These are phyloP conservation scores for Schizophyllum amplum DNA, from an alignment of 1,284 basidiomycete genomes.

Conservation along the genomic window DNA sequence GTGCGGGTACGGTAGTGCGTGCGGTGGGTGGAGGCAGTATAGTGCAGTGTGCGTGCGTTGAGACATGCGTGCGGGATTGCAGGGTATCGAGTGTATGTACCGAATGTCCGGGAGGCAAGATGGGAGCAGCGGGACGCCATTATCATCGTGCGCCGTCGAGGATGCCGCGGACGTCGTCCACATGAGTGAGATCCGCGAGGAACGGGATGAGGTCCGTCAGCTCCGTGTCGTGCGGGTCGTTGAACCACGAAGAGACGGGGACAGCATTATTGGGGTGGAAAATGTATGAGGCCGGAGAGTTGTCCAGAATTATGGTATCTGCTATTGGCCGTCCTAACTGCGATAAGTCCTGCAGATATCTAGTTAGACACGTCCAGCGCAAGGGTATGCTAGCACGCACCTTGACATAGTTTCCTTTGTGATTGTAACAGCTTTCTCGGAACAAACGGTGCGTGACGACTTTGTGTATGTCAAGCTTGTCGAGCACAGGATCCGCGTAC, in stretches of 20 bases:
- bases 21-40: no score
- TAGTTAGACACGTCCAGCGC: constrained; percentile 2
- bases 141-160: constrained; percentile 72
- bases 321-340: constrained; percentile 90
- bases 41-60: constrained; percentile 1
- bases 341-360: constrained; percentile 72
- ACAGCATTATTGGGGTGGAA: constrained; percentile 99
- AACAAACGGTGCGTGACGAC: constrained; percentile 96
- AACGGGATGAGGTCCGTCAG: constrained; percentile 93
- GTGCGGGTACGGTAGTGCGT: not conserved
- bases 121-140: constrained; percentile 2
- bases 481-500: constrained; percentile 98
- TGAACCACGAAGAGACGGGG: constrained; percentile 99
- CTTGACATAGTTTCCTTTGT: constrained; percentile 99
- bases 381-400: constrained; percentile 29
- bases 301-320: constrained; percentile 97
- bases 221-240: constrained; percentile 96
- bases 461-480: constrained; percentile 89
- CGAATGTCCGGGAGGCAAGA: no score
- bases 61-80: not conserved
- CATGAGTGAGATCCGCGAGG: constrained; percentile 78
- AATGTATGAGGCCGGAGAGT: constrained; percentile 97
- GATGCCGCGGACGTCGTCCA: constrained; percentile 89
- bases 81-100: constrained; percentile 3
- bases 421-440: constrained; percentile 98